Evolutionary conservation across 768 basidiomycete species (phyloP), one percentile per base, ranked within the genome.

Genomic region (Hericium coralloides): DNA sequence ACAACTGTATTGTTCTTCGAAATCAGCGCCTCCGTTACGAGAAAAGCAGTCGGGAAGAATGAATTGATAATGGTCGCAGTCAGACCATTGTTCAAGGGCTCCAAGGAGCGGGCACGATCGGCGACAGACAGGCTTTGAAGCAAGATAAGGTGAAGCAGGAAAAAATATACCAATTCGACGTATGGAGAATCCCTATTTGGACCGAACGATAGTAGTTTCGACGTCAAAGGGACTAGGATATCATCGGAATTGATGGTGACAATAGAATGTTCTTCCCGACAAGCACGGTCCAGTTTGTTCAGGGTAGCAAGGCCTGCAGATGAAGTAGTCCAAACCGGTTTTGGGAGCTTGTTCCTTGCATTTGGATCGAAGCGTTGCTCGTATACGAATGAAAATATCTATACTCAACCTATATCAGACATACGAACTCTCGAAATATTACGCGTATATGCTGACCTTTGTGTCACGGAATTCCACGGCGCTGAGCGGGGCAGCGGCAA

Each of bases 361-460:
- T 66, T 38, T 9, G 47, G 47, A 39, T 66, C 66, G 20, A 66
- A 61, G 9, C 65, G 55, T 49, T 68, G 65, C 64, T 76, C 62
- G 61, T 72, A 80, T 12, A 88, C 75, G 60, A 87, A 85, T 0
- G 85, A 74, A 12, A 80, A 65, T 39, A 86, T 78, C 86, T 87
- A 61, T 7, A 15, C 31, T 26, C 14, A 45, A 45, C 17, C n/a
- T n/a, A 6, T 3, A 7, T 9, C n/a, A 20, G 43, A 12, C 26
- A 26, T 14, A 56, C 14, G 6, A 9, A 38, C 7, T 17, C 51
- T 37, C 53, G 22, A 6, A 25, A 23, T 38, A 43, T 56, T 45
- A 43, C 48, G 41, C 31, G 12, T 4, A 22, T 23, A 31, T n/a
- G 20, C 68, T 18, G 15, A 81, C 87, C 74, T 87, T 87, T 0